These are phyloP conservation scores for Suhomyces vadensis DNA, from an alignment of 805 yeast genomes.

Conservation along the genomic window DNA sequence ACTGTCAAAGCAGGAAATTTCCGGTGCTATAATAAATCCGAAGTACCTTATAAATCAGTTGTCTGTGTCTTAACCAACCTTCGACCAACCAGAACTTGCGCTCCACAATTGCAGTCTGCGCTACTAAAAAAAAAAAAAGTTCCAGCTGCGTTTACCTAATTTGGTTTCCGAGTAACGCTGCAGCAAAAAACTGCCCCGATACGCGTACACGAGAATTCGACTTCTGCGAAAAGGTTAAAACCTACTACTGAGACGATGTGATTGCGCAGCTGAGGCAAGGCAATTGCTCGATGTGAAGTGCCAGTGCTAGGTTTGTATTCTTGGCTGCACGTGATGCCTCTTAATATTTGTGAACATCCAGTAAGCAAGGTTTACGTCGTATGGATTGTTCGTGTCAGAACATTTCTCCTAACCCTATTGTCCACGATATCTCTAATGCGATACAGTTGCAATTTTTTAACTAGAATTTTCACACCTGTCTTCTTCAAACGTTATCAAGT, in stretches of 20 bases:
- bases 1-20: neutral
- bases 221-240: too few species aligned
- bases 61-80: neutral
- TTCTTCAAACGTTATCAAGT: too few species aligned
- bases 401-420: slow-evolving; percentile 1
- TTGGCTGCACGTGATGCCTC: neutral
- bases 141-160: neutral
- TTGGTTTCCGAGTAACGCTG: neutral
- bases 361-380: slow-evolving; percentile 1
- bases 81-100: neutral
- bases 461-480: too few species aligned
- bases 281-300: too few species aligned
- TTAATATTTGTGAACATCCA: too few species aligned
- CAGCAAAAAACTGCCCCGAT: too few species aligned
- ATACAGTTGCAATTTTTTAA: neutral
- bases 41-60: neutral
- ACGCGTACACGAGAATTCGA: too few species aligned
- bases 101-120: neutral
- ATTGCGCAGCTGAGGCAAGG: too few species aligned
- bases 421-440: neutral
- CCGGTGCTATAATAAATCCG: neutral
- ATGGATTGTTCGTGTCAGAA: neutral
- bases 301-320: neutral
- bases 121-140: neutral
- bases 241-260: too few species aligned